Evolutionary conservation across 495 filamentous ascomycete species (phyloP).

Genomic region (Jackrogersella multiformis): DNA sequence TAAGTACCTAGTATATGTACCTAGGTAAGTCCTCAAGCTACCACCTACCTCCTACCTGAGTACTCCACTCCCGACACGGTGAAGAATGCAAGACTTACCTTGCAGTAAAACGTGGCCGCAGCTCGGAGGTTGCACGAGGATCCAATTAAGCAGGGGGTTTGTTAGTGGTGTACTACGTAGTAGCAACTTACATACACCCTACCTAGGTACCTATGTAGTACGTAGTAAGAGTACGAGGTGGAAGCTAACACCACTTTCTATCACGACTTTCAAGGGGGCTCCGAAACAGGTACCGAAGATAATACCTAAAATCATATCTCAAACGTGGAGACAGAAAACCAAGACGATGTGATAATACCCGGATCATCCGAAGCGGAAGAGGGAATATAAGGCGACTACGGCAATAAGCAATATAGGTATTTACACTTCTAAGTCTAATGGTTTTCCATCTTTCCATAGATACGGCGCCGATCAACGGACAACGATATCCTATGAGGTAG

Average conservation of each 20-base stretch:
- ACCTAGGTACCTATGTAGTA: no score
- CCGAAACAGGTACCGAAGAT: no score
- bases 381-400: neutral
- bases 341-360: constrained; percentile 3
- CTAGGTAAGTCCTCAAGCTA: neutral
- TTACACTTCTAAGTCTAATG: no score
- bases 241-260: no score
- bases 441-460: no score
- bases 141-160: constrained; percentile 7
- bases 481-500: no score
- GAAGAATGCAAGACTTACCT: constrained; percentile 15
- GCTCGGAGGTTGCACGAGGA: constrained; percentile 28
- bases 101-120: constrained; percentile 41
- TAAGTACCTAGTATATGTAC: neutral
- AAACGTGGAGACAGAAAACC: no score
- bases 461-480: neutral
- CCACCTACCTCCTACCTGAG: no score
- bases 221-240: no score
- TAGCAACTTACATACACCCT: no score
- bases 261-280: no score
- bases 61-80: constrained; percentile 31
- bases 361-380: constrained; percentile 17
- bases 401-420: constrained; percentile 6
- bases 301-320: no score
- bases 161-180: neutral